Base-by-base conservation (phyloP, 768 basidiomycete genomes). In the Crepidotus variabilis region DNA sequence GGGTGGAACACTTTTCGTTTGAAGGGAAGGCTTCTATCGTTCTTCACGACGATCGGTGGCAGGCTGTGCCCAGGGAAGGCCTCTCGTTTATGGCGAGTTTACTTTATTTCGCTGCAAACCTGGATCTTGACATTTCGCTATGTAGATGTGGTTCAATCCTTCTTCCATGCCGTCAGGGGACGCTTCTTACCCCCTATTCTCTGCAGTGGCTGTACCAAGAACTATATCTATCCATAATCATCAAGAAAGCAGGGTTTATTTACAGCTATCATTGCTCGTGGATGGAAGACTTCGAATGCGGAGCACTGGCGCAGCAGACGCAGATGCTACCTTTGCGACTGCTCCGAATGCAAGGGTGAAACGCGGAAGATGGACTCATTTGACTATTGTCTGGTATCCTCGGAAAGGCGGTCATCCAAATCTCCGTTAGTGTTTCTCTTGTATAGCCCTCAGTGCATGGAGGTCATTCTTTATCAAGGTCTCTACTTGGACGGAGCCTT, bases 1-100 rank as follows among this genome's bases (percentile, higher is more conserved):
- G 91, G 92, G 83, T 88, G 0, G 81, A 85, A 55, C 91, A 93
- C 65, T 80, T 94, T 57, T 88, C 84, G 2, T 71, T 92, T 62
- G 84, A 85, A 65, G 78, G 78, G 1, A 67, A 72, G 5, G 80
- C 87, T 2, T 71, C 80, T 8, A 60, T 91, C 6, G 71, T 75
- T 2, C 66, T 86, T 32, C 69, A 69, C n/a, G 65, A 69, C 9
- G 20, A 59, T 28, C 54, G 53, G 20, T 63, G 60, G 34, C 80
- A 78, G 57, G 80, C 81, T 0, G 67, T 91, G 46, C 85, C 88
- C 0, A 61, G 73, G 1, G 69, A 78, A 11, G 92, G 90, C 0
- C 83, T 91, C 63, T 88, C 89, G 1, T 86, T 87, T 67, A 83
- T 90, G 84, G 90, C 86, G 57, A 32, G 69, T 66, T 6, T 6